These are phyloP conservation scores for Yamagishiella unicocca DNA, from an alignment of 139 green algal species.

Conservation along the genomic window DNA sequence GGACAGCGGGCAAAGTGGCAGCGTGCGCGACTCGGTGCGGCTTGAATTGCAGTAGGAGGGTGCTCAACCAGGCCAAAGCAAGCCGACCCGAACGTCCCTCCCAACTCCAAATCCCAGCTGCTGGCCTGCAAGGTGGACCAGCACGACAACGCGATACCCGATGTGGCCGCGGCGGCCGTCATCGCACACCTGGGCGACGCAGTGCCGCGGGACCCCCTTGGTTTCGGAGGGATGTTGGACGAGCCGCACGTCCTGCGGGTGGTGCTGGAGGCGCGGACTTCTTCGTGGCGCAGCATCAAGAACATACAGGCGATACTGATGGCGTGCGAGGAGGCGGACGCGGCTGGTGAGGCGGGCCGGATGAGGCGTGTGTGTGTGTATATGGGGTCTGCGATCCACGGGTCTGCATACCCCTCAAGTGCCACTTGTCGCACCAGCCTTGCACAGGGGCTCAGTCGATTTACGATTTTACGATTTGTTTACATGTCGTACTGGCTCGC, in stretches of 20 bases:
- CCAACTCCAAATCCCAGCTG: no score
- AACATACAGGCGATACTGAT: slow-evolving; percentile 4
- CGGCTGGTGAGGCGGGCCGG: neutral
- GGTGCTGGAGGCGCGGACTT: slow-evolving; percentile 13
- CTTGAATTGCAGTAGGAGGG: no score
- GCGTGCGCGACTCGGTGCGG: no score
- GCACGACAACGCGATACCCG: neutral
- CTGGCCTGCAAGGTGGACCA: slow-evolving; percentile 31
- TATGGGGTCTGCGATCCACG: neutral
- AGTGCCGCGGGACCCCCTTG: slow-evolving; percentile 3
- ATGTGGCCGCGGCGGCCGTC: neutral
- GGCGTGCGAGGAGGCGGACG: slow-evolving; percentile 25
- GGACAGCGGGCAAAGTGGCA: no score
- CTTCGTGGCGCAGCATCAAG: slow-evolving; percentile 4
- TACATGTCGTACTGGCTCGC: no score
- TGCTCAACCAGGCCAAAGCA: no score
- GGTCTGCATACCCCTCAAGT: no score
- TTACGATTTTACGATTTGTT: no score
- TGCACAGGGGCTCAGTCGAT: no score
- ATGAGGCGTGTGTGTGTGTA: neutral
- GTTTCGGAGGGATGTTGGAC: neutral
- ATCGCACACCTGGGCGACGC: neutral
- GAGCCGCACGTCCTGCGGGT: slow-evolving; percentile 10
- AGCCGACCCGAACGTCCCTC: no score
- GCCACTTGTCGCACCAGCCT: no score